phyloP scores from a whole-genome alignment of 148 eudicot species.

The Dysphania ambrosioides region DNA sequence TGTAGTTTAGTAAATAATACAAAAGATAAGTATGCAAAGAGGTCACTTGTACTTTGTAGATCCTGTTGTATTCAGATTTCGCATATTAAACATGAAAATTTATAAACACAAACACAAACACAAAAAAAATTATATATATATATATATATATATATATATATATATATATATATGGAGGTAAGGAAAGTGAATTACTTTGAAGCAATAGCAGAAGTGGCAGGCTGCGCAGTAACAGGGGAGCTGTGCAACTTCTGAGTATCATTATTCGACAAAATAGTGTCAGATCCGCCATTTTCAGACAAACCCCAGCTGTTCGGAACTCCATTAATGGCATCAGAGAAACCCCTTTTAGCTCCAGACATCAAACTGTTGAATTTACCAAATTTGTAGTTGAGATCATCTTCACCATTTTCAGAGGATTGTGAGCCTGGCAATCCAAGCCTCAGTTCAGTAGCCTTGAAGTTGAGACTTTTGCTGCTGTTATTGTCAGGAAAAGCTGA shows the following conservation, averaged over 20 bases:
- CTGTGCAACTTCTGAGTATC: constrained; percentile 34
- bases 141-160: neutral
- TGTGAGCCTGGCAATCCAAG: constrained; percentile 62
- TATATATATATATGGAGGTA: too few relatives aligned
- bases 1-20: too few relatives aligned
- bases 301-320: constrained; percentile 46
- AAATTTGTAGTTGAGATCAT: constrained; percentile 15
- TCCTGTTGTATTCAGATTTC: too few relatives aligned
- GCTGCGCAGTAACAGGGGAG: constrained; percentile 31
- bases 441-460: constrained; percentile 56
- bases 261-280: constrained; percentile 21
- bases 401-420: constrained; percentile 36
- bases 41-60: too few relatives aligned
- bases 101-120: too few relatives aligned
- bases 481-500: constrained; percentile 17
- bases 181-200: constrained; percentile 36
- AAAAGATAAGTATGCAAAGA: too few relatives aligned
- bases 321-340: constrained; percentile 44
- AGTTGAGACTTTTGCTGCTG: constrained; percentile 34
- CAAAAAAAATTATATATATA: neutral
- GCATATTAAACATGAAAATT: too few relatives aligned
- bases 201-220: constrained; percentile 19
- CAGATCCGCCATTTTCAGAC: constrained; percentile 36
- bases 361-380: constrained; percentile 20
- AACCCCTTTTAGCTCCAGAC: constrained; percentile 60